phyloP scores from a whole-genome alignment of 1,284 basidiomycete genomes.

The Golubevia sp. region DNA sequence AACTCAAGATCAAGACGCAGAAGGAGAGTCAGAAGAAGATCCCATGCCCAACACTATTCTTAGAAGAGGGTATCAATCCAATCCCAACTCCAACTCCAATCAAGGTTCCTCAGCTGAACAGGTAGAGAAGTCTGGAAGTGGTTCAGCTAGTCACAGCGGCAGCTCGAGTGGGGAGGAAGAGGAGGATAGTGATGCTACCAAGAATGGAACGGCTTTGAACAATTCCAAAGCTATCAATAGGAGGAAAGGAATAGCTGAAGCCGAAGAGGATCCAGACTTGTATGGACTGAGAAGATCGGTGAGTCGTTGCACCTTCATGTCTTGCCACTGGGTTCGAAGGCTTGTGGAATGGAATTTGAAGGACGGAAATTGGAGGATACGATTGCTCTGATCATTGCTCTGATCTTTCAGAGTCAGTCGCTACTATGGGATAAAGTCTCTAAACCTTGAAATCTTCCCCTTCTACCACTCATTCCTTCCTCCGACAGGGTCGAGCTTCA shows the following conservation, averaged over 20 bases:
- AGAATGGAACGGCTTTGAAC: not conserved
- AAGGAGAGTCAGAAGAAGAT: not conserved
- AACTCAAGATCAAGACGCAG: not conserved
- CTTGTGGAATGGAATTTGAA: not conserved
- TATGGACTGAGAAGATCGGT: slow-evolving; percentile 48
- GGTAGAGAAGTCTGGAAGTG: not conserved
- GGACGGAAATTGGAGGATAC: too few species aligned
- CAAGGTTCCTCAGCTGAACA: not conserved
- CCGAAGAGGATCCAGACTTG: slow-evolving; percentile 49
- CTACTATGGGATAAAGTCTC: not conserved
- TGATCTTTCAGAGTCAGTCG: too few species aligned
- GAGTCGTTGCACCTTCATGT: slow-evolving; percentile 19
- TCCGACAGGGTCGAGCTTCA: slow-evolving; percentile 13
- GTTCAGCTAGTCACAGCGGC: not conserved
- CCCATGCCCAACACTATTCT: not conserved
- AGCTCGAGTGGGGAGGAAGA: too few species aligned
- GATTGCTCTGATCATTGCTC: too few species aligned
- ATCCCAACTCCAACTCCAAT: not conserved
- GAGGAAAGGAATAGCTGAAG: slow-evolving; percentile 2
- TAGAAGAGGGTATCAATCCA: not conserved
- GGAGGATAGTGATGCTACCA: not conserved
- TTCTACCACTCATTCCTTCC: not conserved
- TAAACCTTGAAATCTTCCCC: not conserved
- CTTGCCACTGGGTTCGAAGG: not conserved
- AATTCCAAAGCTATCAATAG: not conserved